Evolutionary conservation across 2,329 filamentous ascomycete genomes (phyloP).

Genomic region (Acrodontium crateriforme): DNA sequence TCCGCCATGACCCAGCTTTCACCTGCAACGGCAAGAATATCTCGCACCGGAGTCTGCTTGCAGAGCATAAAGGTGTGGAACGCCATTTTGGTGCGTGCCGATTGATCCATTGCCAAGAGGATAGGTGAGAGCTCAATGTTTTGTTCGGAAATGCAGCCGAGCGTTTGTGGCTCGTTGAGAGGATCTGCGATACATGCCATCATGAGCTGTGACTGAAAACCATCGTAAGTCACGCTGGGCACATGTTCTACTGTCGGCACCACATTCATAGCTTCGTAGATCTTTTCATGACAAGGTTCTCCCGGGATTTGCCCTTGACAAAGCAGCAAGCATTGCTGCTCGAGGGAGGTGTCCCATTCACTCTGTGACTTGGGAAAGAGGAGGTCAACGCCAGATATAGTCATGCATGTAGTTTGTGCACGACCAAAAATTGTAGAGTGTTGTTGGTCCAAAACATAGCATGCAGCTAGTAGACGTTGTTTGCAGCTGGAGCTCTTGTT

Average conservation of each 20-base stretch:
- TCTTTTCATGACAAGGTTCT: conserved; percentile 3
- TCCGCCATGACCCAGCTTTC: conserved; percentile 33
- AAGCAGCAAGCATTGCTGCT: neutral
- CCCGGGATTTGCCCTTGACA: neutral
- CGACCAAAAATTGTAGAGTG: conserved; percentile 20
- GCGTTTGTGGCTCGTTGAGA: conserved; percentile 2
- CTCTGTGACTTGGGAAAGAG: conserved; percentile 23
- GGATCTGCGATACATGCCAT: conserved; percentile 15
- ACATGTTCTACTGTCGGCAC: conserved; percentile 3
- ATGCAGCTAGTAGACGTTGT: conserved; percentile 26
- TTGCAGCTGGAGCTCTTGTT: too few species aligned
- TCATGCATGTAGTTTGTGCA: conserved; percentile 3
- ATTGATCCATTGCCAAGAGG: conserved; percentile 8
- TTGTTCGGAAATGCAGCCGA: conserved; percentile 2
- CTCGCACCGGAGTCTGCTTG: conserved; percentile 26
- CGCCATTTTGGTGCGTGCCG: conserved; percentile 8
- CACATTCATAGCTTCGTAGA: conserved; percentile 7
- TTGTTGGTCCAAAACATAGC: conserved; percentile 29
- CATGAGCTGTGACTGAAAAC: conserved; percentile 26
- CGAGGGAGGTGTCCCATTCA: conserved; percentile 24
- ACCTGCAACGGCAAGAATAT: conserved; percentile 30
- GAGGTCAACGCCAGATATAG: conserved; percentile 16
- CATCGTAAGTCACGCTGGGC: conserved; percentile 5
- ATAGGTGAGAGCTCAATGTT: conserved; percentile 3
- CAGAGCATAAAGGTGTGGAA: conserved; percentile 26